Evolutionary conservation across 345 rosid genomes (phyloP).

Genomic region (Linum lewisii): DNA sequence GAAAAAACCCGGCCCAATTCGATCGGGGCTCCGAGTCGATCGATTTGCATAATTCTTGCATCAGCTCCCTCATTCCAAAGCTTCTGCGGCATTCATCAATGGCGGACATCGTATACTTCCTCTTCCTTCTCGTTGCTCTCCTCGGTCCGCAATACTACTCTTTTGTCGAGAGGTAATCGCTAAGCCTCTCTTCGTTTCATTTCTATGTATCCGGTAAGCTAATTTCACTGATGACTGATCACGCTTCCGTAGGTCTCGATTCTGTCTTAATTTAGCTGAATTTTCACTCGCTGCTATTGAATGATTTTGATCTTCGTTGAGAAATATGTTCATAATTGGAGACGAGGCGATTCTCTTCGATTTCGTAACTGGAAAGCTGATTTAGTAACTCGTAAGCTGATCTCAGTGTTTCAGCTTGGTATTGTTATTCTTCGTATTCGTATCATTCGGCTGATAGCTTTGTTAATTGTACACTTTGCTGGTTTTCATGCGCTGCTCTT

Average conservation of each 20-base stretch:
- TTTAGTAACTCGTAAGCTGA: too few species aligned
- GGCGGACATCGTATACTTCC: slow-evolving; percentile 17
- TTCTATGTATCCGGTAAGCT: background rate
- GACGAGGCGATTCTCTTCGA: too few species aligned
- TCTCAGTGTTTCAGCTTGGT: too few species aligned
- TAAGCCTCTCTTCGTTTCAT: slow-evolving; percentile 4
- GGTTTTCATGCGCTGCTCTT: slow-evolving; percentile 2
- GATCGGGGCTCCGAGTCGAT: too few species aligned
- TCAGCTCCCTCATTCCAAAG: background rate
- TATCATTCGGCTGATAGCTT: background rate
- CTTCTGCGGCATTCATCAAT: slow-evolving; percentile 10
- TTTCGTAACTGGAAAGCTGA: too few species aligned
- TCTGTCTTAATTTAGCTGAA: background rate
- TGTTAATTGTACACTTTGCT: background rate
- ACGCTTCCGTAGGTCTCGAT: background rate
- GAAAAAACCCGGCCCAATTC: too few species aligned
- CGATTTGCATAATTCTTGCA: slow-evolving; percentile 6
- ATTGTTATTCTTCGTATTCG: background rate
- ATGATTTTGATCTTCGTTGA: slow-evolving; percentile 11
- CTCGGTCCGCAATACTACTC: slow-evolving; percentile 14
- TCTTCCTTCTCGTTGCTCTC: slow-evolving; percentile 17
- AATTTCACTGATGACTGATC: background rate
- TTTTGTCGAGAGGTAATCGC: slow-evolving; percentile 28
- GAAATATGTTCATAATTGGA: too few species aligned
- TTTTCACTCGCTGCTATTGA: background rate